Percentiles rank a stretch among this genome's conserved stretches.
These are phyloP conservation scores for Thalassiosira oceanica DNA, from an alignment of 352 stramenopile genomes.

Conservation along the genomic window DNA sequence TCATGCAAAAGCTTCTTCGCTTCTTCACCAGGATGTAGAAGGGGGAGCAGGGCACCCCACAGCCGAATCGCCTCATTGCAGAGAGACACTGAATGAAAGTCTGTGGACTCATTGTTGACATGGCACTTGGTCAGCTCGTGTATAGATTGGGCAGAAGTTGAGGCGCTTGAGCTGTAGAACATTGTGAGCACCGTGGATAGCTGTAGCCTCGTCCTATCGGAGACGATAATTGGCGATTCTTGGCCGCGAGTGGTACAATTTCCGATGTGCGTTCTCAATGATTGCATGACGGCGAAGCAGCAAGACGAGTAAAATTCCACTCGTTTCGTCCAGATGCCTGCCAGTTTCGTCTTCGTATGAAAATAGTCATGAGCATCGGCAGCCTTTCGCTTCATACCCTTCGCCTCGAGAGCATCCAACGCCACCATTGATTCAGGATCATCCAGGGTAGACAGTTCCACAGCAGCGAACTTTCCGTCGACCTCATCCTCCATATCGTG, in stretches of 20 bases:
- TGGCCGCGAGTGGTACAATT: no score
- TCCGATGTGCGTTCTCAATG: conserved; percentile 57
- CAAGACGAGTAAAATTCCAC: conserved; percentile 67
- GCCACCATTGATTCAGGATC: conserved; percentile 1
- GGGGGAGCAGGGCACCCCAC: conserved; percentile 64
- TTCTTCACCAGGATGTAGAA: conserved; percentile 60
- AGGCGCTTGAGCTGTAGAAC: no score
- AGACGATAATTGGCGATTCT: no score
- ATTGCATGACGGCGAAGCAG: conserved; percentile 43
- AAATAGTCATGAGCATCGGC: conserved; percentile 71
- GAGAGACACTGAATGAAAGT: conserved; percentile 34
- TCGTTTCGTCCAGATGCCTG: conserved; percentile 57
- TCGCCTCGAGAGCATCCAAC: conserved; percentile 61
- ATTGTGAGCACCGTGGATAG: no score
- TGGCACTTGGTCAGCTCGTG: no score
- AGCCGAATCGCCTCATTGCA: conserved; percentile 58
- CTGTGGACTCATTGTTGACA: no score
- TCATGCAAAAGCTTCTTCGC: no score
- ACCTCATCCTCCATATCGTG: conserved; percentile 1
- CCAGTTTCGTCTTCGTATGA: conserved; percentile 42
- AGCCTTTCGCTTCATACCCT: conserved; percentile 76
- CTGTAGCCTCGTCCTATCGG: no score
- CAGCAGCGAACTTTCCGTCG: conserved; percentile 2
- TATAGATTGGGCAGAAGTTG: no score
- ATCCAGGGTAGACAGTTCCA: background rate